These are phyloP conservation scores for Iberis amara DNA, from an alignment of 441 rosid genomes.

Conservation along the genomic window DNA sequence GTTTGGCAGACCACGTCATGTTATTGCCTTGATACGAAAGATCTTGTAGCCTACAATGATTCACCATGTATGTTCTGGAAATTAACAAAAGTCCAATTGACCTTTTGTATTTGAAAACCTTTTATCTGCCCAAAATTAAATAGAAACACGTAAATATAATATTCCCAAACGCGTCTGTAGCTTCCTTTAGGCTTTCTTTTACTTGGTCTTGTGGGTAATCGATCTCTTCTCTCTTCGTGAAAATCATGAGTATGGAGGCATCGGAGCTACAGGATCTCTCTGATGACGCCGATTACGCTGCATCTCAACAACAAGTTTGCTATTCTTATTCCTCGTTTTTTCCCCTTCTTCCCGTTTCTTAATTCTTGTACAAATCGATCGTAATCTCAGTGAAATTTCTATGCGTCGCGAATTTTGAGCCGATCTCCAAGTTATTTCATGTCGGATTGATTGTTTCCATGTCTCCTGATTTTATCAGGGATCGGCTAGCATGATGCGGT, in stretches of 20 bases:
- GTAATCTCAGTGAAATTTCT: background rate
- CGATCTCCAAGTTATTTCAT: slow-evolving; percentile 9
- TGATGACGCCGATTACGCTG: slow-evolving; percentile 97
- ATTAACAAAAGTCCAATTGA: too few relatives aligned
- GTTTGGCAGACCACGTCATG: too few relatives aligned
- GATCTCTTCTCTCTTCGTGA: slow-evolving; percentile 18
- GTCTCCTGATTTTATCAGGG: slow-evolving; percentile 40
- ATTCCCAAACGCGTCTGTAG: slow-evolving; percentile 27
- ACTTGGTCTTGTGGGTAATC: slow-evolving; percentile 37
- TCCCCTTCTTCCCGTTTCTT: background rate
- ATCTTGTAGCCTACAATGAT: too few relatives aligned
- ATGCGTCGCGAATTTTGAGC: background rate
- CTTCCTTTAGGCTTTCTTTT: slow-evolving; percentile 1
- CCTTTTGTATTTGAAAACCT: too few relatives aligned
- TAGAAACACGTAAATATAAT: too few relatives aligned
- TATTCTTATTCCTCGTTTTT: background rate
- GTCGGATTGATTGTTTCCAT: slow-evolving; percentile 15
- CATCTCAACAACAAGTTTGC: slow-evolving; percentile 70
- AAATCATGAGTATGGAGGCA: slow-evolving; percentile 53
- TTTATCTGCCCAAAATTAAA: too few relatives aligned
- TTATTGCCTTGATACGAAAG: too few relatives aligned
- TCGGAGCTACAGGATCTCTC: slow-evolving; percentile 78
- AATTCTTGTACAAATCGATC: background rate
- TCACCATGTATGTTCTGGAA: too few relatives aligned
- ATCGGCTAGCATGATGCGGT: slow-evolving; percentile 59